These are phyloP conservation scores for Mangifera indica DNA, from an alignment of 345 rosid species.

Conservation along the genomic window DNA sequence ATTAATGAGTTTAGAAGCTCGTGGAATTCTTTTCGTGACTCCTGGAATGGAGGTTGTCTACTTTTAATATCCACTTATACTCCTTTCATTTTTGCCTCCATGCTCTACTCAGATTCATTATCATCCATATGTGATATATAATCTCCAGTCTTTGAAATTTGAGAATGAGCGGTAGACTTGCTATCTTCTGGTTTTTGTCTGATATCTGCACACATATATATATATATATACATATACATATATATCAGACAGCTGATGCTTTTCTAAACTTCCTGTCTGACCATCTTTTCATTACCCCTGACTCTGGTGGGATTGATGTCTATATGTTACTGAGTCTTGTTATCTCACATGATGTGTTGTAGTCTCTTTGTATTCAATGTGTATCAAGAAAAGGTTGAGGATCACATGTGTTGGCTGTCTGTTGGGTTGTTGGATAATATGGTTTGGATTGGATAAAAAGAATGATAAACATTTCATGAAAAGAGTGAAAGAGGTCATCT, in stretches of 20 bases:
- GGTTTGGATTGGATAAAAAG: not conserved
- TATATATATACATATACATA: too few relatives aligned
- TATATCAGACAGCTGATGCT: not conserved
- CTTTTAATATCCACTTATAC: not conserved
- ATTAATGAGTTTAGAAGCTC: constrained; percentile 87
- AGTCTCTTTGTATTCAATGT: not conserved
- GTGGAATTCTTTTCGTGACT: constrained; percentile 80
- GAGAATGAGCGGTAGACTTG: not conserved
- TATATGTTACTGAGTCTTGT: too few relatives aligned
- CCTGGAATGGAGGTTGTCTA: constrained; percentile 84
- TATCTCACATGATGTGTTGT: not conserved
- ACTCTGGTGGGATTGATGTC: not conserved
- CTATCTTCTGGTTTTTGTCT: not conserved
- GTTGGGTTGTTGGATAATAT: too few relatives aligned
- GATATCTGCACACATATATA: not conserved
- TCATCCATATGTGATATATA: not conserved
- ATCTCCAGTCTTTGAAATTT: not conserved
- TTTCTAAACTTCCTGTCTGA: not conserved
- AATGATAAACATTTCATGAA: not conserved
- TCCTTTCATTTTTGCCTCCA: constrained; percentile 8
- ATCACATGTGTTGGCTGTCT: too few relatives aligned
- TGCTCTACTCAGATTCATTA: not conserved
- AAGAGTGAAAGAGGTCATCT: not conserved
- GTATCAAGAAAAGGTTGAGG: not conserved
- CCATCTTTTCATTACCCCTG: not conserved